Evolutionary conservation across 176 grass and related monocot genomes (phyloP), one percentile per base, ranked within the genome.

Genomic region (Juncus inflexus): DNA sequence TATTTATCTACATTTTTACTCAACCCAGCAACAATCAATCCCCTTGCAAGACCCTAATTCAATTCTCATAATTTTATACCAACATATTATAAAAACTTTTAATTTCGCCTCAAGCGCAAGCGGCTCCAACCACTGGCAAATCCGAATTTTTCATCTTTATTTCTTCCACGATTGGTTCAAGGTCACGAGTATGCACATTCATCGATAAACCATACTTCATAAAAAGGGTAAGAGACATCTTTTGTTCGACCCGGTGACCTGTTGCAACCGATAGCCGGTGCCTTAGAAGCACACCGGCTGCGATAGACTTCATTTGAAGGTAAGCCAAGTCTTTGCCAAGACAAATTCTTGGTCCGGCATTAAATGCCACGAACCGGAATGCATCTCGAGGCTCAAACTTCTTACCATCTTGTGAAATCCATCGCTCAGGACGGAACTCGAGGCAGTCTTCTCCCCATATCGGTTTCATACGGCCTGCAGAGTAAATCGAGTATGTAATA

Each of bases 291-390:
- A 91, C 81, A 61, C 80, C 86, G 0, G 84, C 84, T 5, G 87
- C 91, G 63, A 96, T 81, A 84, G 83, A 87, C 81, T 96, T 96
- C 91, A 96, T 96, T 80, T 96, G 91, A 59, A 96, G 91, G 84
- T 91, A 96, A 6, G 91, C 91, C 5, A 96, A 79, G 69, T 96
- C 91, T 73, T 91, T 96, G 5, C 91, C 91, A 2, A 96, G 87
- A 85, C 91, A 96, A 16, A 90, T 83, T 47, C 91, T 76, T 2
- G 91, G 91, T 3, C 91, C 91, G 36, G 87, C 91, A 49, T 96
- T 91, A 83, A 96, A 96, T 12, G 91, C 91, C 11, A 96, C 84
- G 70, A 96, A 96, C 79, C 74, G 79, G 70, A 81, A 96, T 13
- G 87, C 74, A 75, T 96, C 91, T 67, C 83, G 84, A 42, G 84